Percentiles rank a stretch among this genome's conserved stretches.
Conservation (phyloP, 257 asterid genomes). For the Lycium ferocissimum region DNA sequence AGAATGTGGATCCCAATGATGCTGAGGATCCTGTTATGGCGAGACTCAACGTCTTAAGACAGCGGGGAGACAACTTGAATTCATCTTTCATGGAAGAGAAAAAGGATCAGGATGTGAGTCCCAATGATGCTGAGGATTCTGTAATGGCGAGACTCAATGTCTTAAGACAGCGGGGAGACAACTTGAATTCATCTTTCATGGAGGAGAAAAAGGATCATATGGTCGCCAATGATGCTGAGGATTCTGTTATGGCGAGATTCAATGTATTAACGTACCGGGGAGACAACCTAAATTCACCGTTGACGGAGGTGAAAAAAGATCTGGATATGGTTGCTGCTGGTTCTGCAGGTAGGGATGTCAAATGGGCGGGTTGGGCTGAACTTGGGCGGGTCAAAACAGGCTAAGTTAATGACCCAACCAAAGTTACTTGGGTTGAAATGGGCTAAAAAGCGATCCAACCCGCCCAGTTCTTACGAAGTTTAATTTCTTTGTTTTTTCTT, state of each 20-base stretch:
- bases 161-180: conserved; percentile 55
- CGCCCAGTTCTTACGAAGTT: too few relatives aligned
- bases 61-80: conserved; percentile 46
- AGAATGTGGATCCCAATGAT: conserved; percentile 32
- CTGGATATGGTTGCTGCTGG: conserved; percentile 35
- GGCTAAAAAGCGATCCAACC: too few relatives aligned
- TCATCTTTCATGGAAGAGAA: conserved; percentile 34
- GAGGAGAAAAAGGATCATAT: conserved; percentile 40
- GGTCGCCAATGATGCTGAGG: conserved; percentile 42
- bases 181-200: conserved; percentile 18
- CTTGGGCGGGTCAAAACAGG: too few relatives aligned
- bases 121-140: conserved; percentile 52
- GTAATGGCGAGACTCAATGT: conserved; percentile 55
- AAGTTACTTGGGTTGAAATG: too few relatives aligned
- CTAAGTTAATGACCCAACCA: too few relatives aligned
- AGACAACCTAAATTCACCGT: conserved; percentile 34
- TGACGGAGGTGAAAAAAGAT: conserved; percentile 39
- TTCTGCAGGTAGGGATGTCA: conserved; percentile 32
- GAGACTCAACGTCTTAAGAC: conserved; percentile 57
- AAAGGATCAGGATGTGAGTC: conserved; percentile 25
- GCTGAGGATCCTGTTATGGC: conserved; percentile 58
- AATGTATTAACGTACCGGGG: conserved; percentile 55
- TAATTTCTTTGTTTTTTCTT: too few relatives aligned
- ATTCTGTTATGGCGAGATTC: conserved; percentile 59
- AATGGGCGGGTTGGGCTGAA: too few relatives aligned